phyloP scores from a whole-genome alignment of 1,139 yeast genomes.

The Debaryomyces subglobosus region DNA sequence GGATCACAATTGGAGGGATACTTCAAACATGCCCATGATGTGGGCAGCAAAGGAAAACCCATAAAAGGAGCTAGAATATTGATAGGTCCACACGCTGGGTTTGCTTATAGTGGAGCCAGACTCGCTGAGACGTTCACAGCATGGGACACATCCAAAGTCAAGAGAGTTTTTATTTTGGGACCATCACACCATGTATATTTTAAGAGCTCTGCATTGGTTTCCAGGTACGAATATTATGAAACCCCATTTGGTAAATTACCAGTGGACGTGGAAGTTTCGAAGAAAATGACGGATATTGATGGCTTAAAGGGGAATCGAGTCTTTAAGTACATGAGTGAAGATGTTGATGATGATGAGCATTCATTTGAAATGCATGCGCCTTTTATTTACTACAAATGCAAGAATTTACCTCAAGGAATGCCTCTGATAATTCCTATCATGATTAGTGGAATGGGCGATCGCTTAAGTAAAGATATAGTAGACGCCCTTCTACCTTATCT shows the following conservation, averaged over 20 bases:
- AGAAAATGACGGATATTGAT: conserved; percentile 26
- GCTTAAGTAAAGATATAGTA: conserved; percentile 50
- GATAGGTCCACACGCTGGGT: conserved; percentile 87
- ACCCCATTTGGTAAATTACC: conserved; percentile 82
- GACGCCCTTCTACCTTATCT: conserved; percentile 56
- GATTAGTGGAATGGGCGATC: conserved; percentile 63
- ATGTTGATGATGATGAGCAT: conserved; percentile 83
- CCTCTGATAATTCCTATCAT: conserved; percentile 77
- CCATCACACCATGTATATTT: conserved; percentile 95
- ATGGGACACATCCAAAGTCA: conserved; percentile 61
- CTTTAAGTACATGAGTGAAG: conserved; percentile 59
- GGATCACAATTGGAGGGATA: conserved; percentile 7
- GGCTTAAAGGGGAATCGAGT: conserved; percentile 14
- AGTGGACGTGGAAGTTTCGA: conserved; percentile 57
- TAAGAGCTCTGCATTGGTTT: conserved; percentile 57
- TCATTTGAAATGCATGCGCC: conserved; percentile 96
- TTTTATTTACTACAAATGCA: conserved; percentile 55
- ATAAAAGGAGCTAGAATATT: conserved; percentile 63
- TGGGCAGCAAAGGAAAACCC: conserved; percentile 18
- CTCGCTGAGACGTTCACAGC: conserved; percentile 77
- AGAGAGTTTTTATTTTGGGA: conserved; percentile 79
- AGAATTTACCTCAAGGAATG: conserved; percentile 36
- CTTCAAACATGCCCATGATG: conserved; percentile 1
- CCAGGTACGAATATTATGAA: conserved; percentile 57
- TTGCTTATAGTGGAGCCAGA: conserved; percentile 75